These are phyloP conservation scores for Effrenium voratum DNA, from an alignment of 73 alveolate species.

Conservation along the genomic window DNA sequence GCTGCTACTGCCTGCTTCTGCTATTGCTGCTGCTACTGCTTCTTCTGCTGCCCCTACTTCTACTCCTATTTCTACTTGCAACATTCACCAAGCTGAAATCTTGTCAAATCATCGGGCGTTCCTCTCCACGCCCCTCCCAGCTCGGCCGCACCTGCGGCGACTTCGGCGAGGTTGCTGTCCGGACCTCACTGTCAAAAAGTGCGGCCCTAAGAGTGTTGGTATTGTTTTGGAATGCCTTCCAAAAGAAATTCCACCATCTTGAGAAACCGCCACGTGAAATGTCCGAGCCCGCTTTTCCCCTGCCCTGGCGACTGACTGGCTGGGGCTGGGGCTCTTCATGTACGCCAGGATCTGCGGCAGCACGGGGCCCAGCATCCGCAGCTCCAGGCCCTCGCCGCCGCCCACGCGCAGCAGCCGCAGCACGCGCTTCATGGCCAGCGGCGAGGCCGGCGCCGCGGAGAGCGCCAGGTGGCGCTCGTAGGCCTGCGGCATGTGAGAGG, in stretches of 20 bases:
- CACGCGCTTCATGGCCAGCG: conserved; percentile 45
- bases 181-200: neutral
- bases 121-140: no score
- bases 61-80: neutral
- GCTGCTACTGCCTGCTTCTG: neutral
- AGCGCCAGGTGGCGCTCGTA: conserved; percentile 56
- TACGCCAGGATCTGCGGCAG: conserved; percentile 85
- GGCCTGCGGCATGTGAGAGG: no score
- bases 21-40: neutral
- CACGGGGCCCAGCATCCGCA: conserved; percentile 48
- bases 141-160: conserved; percentile 29
- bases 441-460: neutral
- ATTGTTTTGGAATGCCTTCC: neutral
- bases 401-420: conserved; percentile 19
- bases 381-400: conserved; percentile 8
- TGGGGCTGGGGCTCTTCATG: conserved; percentile 20
- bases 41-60: neutral
- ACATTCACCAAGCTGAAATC: no score
- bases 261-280: neutral
- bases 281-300: neutral
- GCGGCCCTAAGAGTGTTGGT: neutral
- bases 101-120: no score
- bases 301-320: neutral
- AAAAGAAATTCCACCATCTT: neutral
- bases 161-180: conserved; percentile 21